phyloP scores from a whole-genome alignment of 371 early-diverging fungal genomes.

The Mortierella sp. region DNA sequence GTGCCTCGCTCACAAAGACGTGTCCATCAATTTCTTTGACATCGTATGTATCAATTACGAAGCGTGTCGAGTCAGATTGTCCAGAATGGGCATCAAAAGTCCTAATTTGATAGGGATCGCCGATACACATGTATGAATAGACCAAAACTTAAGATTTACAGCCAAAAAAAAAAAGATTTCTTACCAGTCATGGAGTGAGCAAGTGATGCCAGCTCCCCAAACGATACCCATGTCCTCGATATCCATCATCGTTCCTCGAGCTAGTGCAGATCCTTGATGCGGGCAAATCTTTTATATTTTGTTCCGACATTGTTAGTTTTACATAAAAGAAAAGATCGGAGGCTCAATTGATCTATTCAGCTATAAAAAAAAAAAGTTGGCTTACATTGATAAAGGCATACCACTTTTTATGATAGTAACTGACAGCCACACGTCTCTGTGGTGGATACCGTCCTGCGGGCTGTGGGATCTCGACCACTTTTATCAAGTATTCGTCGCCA shows the following conservation, averaged over 20 bases:
- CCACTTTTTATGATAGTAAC: conserved; percentile 47
- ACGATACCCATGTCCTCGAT: conserved; percentile 58
- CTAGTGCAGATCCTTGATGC: conserved; percentile 53
- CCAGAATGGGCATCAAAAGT: conserved; percentile 46
- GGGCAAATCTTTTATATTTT: conserved; percentile 41
- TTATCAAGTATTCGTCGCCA: conserved; percentile 31
- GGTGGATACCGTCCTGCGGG: conserved; percentile 53
- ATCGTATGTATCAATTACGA: conserved; percentile 53
- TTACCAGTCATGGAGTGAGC: conserved; percentile 50
- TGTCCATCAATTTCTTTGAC: conserved; percentile 53
- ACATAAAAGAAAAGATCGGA: neutral
- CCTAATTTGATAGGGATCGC: conserved; percentile 14
- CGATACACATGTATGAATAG: neutral
- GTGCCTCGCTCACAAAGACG: conserved; percentile 43
- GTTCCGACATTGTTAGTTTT: neutral
- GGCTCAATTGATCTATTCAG: no score
- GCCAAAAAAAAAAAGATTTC: neutral
- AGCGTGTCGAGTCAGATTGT: conserved; percentile 52
- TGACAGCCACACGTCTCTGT: conserved; percentile 41
- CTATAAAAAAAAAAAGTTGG: neutral
- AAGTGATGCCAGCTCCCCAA: conserved; percentile 53
- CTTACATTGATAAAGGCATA: conserved; percentile 56
- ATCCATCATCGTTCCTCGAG: conserved; percentile 47
- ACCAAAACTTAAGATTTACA: neutral
- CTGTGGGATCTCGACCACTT: conserved; percentile 48